Base-by-base conservation (phyloP, 2,329 filamentous ascomycete species). In the Bipolaris sorokiniana region DNA sequence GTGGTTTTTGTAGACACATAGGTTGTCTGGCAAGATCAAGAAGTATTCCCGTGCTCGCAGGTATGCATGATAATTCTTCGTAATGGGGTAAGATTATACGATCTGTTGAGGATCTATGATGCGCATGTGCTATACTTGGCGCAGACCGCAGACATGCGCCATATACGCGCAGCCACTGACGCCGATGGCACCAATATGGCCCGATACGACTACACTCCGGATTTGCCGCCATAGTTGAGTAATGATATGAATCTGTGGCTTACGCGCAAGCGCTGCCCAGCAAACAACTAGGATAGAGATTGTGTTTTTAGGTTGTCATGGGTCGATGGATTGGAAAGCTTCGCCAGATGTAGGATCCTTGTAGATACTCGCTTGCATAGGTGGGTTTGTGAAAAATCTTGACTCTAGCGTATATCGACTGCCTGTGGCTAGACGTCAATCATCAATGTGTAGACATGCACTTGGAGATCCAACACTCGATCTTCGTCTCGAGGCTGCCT, bases 131-230 rank as follows among this genome's bases (percentile, higher is more conserved):
- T 22, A 31, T 48, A 22, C 4, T 54, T 54, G 37, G 44, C 55
- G 46, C 46, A 54, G 7, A 38, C 23, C 22, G 40, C 34, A 48
- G 34, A 36, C 15, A 47, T 16, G 31, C 51, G 40, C 51, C 20
- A 36, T 26, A 56, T 33, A 51, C 44, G 52, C 44, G 23, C 33
- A 36, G 31, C 33, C 44, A 44, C 48, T 51, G 15, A 52, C 48
- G 48, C 52, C 28, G 16, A 22, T 28, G 11, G 34, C 13, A 33
- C 40, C 28, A 20, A 26, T 22, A 31, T 2, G 28, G 28, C 33
- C 26, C 16, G 7, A 54, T 45, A 15, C 11, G 22, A 20, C 23
- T 53, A 33, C 3, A 28, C 20, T n/a, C 7, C 9, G 28, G 22
- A 15, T 15, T 3, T 36, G 15, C 23, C n/a, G 34, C 15, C 7